phyloP scores from a whole-genome alignment of 345 rosid genomes.

The Durio zibethinus region DNA sequence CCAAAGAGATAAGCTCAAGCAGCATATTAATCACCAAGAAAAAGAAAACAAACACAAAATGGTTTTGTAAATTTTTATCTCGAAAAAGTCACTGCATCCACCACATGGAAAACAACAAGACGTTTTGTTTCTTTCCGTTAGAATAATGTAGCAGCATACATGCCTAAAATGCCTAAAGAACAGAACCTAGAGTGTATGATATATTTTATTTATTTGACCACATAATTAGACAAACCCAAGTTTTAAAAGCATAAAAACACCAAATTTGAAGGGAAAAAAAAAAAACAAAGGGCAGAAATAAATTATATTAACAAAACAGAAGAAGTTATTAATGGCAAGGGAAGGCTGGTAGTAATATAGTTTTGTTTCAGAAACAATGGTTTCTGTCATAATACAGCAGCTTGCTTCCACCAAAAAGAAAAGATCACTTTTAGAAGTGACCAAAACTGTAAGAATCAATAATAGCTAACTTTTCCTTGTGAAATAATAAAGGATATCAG shows the following conservation, averaged over 20 bases:
- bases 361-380: neutral
- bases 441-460: neutral
- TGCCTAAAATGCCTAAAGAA: neutral
- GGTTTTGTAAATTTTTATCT: neutral
- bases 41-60: neutral
- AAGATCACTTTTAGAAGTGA: neutral
- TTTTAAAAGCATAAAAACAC: slow-evolving; percentile 1
- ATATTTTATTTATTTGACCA: slow-evolving; percentile 6
- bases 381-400: no score
- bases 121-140: slow-evolving; percentile 11
- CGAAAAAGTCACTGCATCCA: slow-evolving; percentile 4
- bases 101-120: neutral
- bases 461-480: neutral
- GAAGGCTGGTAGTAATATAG: neutral
- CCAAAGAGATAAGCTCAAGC: neutral
- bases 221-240: neutral
- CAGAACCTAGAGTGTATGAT: neutral
- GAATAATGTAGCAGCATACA: slow-evolving; percentile 16
- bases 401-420: no score
- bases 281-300: neutral
- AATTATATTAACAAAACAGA: neutral
- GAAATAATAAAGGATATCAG: neutral
- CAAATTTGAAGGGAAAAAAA: neutral
- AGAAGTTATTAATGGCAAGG: neutral
- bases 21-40: neutral